phyloP scores from a whole-genome alignment of 805 yeast species.

The Ogataea corticis region DNA sequence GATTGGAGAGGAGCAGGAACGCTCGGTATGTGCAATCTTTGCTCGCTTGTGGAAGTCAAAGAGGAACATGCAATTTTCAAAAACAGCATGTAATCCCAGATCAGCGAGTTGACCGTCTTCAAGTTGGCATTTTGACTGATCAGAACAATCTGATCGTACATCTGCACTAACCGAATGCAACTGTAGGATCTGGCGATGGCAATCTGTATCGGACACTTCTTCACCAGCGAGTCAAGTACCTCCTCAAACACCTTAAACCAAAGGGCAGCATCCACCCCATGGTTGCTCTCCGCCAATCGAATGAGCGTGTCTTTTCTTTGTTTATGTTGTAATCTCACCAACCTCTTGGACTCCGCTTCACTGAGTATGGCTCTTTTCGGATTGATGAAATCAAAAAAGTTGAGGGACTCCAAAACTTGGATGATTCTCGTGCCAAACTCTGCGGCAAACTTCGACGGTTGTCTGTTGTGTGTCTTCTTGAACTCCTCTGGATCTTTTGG shows the following conservation, averaged over 20 bases:
- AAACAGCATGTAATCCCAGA: constrained; percentile 58
- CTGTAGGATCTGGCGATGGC: constrained; percentile 91
- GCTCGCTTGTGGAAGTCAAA: constrained; percentile 85
- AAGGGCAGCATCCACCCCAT: constrained; percentile 94
- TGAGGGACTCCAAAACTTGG: constrained; percentile 71
- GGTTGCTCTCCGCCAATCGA: constrained; percentile 82
- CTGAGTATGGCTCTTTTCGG: constrained; percentile 52
- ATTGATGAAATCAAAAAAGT: constrained; percentile 62
- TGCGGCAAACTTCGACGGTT: constrained; percentile 72
- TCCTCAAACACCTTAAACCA: constrained; percentile 91
- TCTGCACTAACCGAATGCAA: constrained; percentile 83
- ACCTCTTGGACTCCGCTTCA: constrained; percentile 76
- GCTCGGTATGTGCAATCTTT: constrained; percentile 65
- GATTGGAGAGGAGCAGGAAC: constrained; percentile 15
- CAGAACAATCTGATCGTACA: constrained; percentile 67
- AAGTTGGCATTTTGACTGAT: constrained; percentile 44
- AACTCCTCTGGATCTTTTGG: constrained; percentile 16
- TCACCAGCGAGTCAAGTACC: constrained; percentile 68
- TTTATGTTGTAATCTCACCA: constrained; percentile 57
- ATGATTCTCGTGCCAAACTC: constrained; percentile 76
- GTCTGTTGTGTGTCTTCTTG: constrained; percentile 48
- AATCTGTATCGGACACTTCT: constrained; percentile 86
- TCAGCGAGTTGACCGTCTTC: constrained; percentile 28
- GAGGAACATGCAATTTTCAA: constrained; percentile 91
- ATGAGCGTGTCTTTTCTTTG: constrained; percentile 68